Percentiles rank a stretch among this genome's conserved stretches.
Conservation (phyloP, 1,139 yeast species). For the Kurtzmaniella quercitrusa region DNA sequence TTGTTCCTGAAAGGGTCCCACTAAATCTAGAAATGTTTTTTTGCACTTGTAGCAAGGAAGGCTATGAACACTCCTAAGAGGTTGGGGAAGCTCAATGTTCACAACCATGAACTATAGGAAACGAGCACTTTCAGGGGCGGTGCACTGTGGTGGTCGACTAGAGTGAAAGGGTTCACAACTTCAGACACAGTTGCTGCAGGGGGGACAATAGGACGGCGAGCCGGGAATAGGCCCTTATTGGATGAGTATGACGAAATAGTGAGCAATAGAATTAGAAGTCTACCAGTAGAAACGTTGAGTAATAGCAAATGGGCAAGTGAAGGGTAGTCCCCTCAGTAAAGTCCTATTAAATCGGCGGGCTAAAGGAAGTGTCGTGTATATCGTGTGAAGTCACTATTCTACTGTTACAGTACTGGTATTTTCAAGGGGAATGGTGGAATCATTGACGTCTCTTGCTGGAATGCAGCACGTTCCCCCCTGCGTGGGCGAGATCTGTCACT, state of each 20-base stretch:
- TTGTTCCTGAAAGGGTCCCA: neutral
- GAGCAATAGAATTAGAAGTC: neutral
- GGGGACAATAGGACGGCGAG: neutral
- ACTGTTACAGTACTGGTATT: too few relatives aligned
- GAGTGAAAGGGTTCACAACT: neutral
- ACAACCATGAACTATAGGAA: neutral
- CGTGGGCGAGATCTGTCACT: too few relatives aligned
- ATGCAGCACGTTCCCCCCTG: too few relatives aligned
- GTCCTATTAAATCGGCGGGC: too few relatives aligned
- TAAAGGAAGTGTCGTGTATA: too few relatives aligned
- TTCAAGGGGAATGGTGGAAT: too few relatives aligned
- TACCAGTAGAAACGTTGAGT: neutral
- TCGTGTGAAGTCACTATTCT: too few relatives aligned
- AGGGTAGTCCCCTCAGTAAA: too few relatives aligned
- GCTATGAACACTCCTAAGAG: neutral
- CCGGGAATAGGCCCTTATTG: neutral
- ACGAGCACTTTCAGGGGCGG: conserved; percentile 2
- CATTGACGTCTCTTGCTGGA: too few relatives aligned
- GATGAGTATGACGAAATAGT: neutral
- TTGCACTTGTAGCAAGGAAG: neutral
- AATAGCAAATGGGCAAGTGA: too few relatives aligned
- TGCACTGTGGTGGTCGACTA: neutral
- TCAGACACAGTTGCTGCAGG: neutral
- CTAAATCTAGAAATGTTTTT: neutral
- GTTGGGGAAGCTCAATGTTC: neutral